Base-by-base conservation (phyloP, 108 stramenopile species). In the Nitzschia sp. region DNA sequence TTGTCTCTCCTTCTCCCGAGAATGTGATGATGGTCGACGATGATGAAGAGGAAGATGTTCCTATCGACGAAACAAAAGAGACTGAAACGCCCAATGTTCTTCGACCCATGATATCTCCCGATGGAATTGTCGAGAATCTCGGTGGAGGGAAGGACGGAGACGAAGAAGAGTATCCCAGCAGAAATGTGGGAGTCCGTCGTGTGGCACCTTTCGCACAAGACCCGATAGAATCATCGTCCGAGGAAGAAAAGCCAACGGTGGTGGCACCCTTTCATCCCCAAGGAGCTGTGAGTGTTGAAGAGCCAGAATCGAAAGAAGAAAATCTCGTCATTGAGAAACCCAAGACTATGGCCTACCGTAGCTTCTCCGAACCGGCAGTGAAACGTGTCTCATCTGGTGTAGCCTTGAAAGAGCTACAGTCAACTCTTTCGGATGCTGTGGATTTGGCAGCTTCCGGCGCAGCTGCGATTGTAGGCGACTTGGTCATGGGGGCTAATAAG, bases 401-500 rank as follows among this genome's bases (percentile, higher is more conserved):
- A 6, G 5, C n/a, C n/a, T 17, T 52, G 5, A 52, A 23, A 17
- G 21, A 52, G n/a, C 4, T 52, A 15, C 5, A 6, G 6, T 52
- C 50, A 5, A 52, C 50, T 19, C 6, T 52, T 52, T 16, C 50
- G 4, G 50, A 23, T 52, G 50, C 23, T 6, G 50, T 52, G 50
- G 50, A 52, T 52, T 23, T 52, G n/a, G 50, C 50, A 15, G 50
- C 50, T 8, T 52, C 50, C 5, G 50, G 21, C 6, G 59, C 69
- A 26, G 57, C 69, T 44, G 69, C 69, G 2, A 61, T 71, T 52
- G 25, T 71, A 4, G 69, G 69, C 13, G 69, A 71, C 23, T 52
- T 52, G 21, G n/a, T n/a, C n/a, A n/a, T n/a, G n/a, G n/a, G n/a
- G n/a, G 50, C 50, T 23, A 8, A 19, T 19, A 23, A 19, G n/a